Percentiles rank a stretch among this genome's conserved stretches.
Evolutionary conservation across 1,284 basidiomycete species (phyloP).

Genomic region (Phellinidium pouzarii): DNA sequence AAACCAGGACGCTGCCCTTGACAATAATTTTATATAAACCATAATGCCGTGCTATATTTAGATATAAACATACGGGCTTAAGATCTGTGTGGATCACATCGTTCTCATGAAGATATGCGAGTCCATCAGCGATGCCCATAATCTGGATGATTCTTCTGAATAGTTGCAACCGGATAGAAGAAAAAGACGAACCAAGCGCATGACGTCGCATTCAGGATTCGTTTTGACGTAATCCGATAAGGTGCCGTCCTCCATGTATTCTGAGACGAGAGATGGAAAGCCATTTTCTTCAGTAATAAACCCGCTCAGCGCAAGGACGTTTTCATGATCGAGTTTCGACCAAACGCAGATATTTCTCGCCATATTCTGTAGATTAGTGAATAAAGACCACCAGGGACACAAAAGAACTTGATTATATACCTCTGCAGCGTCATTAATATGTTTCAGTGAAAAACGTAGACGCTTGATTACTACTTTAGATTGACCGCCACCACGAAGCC

Average conservation of each 20-base stretch:
- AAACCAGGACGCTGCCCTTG: conserved; percentile 17
- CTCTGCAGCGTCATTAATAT: not conserved
- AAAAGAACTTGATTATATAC: not conserved
- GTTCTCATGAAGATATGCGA: conserved; percentile 8
- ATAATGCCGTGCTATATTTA: not conserved
- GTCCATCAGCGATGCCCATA: not conserved
- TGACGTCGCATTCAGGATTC: not conserved
- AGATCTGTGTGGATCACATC: conserved; percentile 11
- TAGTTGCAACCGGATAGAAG: not conserved
- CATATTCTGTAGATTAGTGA: not conserved
- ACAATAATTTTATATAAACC: not conserved
- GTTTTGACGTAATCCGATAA: not conserved
- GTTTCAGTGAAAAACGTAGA: not conserved
- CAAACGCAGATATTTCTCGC: conserved; percentile 6
- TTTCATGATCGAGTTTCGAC: not conserved
- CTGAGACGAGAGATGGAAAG: conserved; percentile 5
- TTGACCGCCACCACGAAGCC: not conserved
- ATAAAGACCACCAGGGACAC: not conserved
- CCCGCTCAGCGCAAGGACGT: conserved; percentile 5
- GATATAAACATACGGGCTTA: not conserved
- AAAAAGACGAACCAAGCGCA: not conserved
- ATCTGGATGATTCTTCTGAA: not conserved
- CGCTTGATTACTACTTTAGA: not conserved
- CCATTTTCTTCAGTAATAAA: not conserved
- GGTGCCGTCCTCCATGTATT: conserved; percentile 10